Evolutionary conservation across 2,329 filamentous ascomycete genomes (phyloP), one percentile per base, ranked within the genome.

Genomic region (Fusarium sp.): DNA sequence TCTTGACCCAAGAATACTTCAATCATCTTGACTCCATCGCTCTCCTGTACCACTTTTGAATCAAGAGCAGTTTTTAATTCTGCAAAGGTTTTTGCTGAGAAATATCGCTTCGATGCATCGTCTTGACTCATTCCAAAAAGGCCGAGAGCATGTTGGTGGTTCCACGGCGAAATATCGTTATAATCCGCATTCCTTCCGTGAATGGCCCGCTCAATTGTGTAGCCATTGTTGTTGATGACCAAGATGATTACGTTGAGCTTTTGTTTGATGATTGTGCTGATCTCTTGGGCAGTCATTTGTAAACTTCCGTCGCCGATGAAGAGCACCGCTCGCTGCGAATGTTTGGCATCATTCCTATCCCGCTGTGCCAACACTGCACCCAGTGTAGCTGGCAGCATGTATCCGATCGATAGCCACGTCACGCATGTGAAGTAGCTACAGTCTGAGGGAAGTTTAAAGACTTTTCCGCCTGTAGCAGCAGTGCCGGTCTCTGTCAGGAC

Each of bases 331-430:
- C 61, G 61, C n/a, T 60, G 30, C 5, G 45, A 26, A 12, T 32
- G 20, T 41, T 46, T 37, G 17, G 26, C 5, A 3, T 41, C 23
- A 4, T 40, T 33, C 7, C 23, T 37, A 18, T 66, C 63, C 5
- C 53, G 61, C 8, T 32, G 40, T 14, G 63, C 63, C 9, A 66
- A 14, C 3, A 61, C 63, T 13, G 41, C 63, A 32, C 63, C 63
- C 3, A 66, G 53, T 2, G 63, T 65, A 14, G 63, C 63, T 4
- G 63, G 63, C 6, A 66, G 62, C 63, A 66, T 66, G n/a, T 66
- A 66, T 4, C 63, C 63, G 35, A 66, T 66, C 2, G 63, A 66
- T 7, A 66, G 3, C 61, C 63, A 66, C 13, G 63, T 66, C 15
- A 66, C 63, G 9, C 53, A 64, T 4, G 63, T 66, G 0, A 67